Evolutionary conservation across 2,329 filamentous ascomycete genomes (phyloP), one percentile per base, ranked within the genome.

Genomic region (Biscogniauxia mediterranea): DNA sequence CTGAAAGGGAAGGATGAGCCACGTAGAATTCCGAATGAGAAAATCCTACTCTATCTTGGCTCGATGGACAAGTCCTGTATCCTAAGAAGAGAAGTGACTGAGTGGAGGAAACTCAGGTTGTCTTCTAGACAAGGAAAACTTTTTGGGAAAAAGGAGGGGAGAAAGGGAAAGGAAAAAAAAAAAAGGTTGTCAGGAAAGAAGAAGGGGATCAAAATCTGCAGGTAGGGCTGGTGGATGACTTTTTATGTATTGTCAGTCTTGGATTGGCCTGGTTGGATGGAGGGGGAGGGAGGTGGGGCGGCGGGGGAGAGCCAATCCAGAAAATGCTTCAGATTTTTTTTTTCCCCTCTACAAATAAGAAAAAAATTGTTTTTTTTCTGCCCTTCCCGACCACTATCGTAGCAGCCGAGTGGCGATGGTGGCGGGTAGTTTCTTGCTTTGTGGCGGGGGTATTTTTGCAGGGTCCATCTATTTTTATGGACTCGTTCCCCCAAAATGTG

Each of bases 101-200:
- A 66, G 61, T 55, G 57, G 62, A 64, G 61, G 59, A 32, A 38
- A 64, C 64, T 66, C 66, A 66, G 66, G 25, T 63, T 57, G 60
- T 68, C 66, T 66, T 66, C 61, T 59, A 55, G 53, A 61, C 60
- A 60, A 61, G 59, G 64, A 61, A 50, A 54, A 23, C 54, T 52
- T 56, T 49, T 52, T 52, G 51, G 23, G 51, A 8, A 26, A 11
- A 19, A 52, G 8, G 17, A 13, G 11, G 7, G 28, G 50, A 26
- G 53, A 56, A 21, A 58, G 25, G 21, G 52, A 26, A 42, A n/a
- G 17, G 6, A 51, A 13, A 38, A 62, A 62, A 58, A 58, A 59
- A 61, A 64, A 56, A 19, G 32, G 26, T 26, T 60, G 54, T 28
- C 54, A 56, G 58, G 57, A 60, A 55, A 55, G 55, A 60, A 62